Evolutionary conservation across 2,329 filamentous ascomycete species (phyloP).

Genomic region (Neonectria hederae): DNA sequence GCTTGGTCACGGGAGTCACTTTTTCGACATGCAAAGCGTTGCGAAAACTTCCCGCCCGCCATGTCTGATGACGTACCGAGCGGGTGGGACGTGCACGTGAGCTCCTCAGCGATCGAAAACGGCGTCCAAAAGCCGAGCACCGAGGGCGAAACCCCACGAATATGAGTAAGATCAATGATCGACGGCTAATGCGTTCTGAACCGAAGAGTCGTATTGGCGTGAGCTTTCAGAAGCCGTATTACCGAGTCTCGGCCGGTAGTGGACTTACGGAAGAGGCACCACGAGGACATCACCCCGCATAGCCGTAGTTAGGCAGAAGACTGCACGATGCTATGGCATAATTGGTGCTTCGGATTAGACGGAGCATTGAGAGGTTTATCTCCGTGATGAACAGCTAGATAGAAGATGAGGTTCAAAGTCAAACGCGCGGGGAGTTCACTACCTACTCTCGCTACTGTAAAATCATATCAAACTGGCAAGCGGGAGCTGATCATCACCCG

Average conservation of each 20-base stretch:
- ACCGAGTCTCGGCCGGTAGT: background rate
- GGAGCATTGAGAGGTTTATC: background rate
- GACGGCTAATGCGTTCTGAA: background rate
- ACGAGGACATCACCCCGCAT: background rate
- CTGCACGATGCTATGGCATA: background rate
- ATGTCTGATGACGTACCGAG: constrained; percentile 2
- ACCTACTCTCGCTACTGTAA: background rate
- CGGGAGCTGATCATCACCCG: background rate
- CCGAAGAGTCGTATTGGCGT: background rate
- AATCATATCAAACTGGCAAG: background rate
- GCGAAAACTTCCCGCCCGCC: background rate
- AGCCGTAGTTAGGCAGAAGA: background rate
- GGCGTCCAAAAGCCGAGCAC: background rate
- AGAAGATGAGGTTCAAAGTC: background rate
- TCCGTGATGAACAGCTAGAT: background rate
- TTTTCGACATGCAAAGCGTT: background rate
- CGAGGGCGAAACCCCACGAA: background rate
- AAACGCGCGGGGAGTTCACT: background rate
- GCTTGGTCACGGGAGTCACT: background rate
- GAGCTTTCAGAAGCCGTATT: background rate
- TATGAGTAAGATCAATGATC: background rate
- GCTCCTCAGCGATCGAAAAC: background rate
- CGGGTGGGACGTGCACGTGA: background rate
- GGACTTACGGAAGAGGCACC: background rate
- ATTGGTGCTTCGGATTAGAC: background rate